A percentile compares a stretch with the other conserved stretches of the same genome.
Conservation (phyloP, 305 asterid species). For the Stenogyne calaminthoides region DNA sequence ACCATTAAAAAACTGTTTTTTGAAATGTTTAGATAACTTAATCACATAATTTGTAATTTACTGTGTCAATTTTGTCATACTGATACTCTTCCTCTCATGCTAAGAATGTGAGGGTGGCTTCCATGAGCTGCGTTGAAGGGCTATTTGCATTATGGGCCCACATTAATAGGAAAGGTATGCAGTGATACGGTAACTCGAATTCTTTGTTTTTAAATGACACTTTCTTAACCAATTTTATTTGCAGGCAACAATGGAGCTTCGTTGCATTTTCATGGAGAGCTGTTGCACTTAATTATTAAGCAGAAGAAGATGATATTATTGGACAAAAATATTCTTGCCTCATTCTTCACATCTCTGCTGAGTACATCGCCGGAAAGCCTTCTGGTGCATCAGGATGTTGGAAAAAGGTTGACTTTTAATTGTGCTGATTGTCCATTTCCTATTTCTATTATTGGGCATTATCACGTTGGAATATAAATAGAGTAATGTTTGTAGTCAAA, state of each 20-base stretch:
- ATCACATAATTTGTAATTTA: neutral
- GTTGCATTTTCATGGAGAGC: constrained; percentile 70
- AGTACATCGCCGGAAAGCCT: constrained; percentile 61
- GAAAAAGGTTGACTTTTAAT: constrained; percentile 55
- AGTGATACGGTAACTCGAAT: constrained; percentile 11
- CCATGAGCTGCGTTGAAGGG: constrained; percentile 75
- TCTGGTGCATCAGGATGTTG: constrained; percentile 58
- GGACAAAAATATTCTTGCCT: constrained; percentile 61
- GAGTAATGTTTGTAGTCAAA: neutral
- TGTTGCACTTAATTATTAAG: constrained; percentile 60
- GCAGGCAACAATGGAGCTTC: constrained; percentile 56
- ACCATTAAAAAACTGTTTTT: neutral
- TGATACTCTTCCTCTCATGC: constrained; percentile 19
- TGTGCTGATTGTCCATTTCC: constrained; percentile 18
- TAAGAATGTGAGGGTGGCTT: constrained; percentile 69
- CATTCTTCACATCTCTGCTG: constrained; percentile 69
- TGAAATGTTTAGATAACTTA: constrained; percentile 7
- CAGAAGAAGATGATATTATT: constrained; percentile 78
- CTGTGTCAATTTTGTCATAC: constrained; percentile 1
- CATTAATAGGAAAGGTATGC: constrained; percentile 56
- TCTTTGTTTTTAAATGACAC: constrained; percentile 2
- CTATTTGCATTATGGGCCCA: constrained; percentile 51
- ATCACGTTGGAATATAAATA: constrained; percentile 21
- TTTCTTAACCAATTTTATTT: constrained; percentile 34
- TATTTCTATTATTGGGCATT: constrained; percentile 7